phyloP scores from a whole-genome alignment of 192 early-diverging fungal species.

The Backusella circina region DNA sequence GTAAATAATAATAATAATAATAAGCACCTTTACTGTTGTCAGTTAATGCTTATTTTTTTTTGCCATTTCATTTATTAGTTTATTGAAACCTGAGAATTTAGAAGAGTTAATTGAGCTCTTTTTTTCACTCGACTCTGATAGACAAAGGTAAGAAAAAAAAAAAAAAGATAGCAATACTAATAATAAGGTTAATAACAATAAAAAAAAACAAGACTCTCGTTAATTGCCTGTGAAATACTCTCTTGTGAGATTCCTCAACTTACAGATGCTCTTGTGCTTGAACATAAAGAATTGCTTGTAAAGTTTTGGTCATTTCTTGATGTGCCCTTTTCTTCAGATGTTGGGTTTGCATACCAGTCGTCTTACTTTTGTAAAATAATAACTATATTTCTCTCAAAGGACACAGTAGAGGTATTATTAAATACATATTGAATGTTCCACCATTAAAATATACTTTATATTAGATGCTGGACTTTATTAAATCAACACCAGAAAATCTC shows the following conservation, averaged over 20 bases:
- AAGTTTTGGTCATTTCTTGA: constrained; percentile 11
- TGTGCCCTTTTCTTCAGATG: not conserved
- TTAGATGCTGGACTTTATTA: constrained; percentile 85
- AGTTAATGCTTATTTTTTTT: not conserved
- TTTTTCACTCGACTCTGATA: constrained; percentile 5
- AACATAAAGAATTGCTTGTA: constrained; percentile 4
- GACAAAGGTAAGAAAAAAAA: constrained; percentile 1
- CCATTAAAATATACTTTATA: not conserved
- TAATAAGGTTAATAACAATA: too few species aligned
- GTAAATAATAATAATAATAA: constrained; percentile 34
- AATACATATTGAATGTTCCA: not conserved
- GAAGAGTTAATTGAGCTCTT: not conserved
- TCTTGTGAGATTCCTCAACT: constrained; percentile 14
- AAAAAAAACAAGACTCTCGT: not conserved
- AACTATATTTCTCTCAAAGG: constrained; percentile 8
- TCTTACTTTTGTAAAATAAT: constrained; percentile 20
- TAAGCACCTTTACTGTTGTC: not conserved
- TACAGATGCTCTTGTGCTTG: constrained; percentile 15
- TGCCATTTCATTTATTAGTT: not conserved
- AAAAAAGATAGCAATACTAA: too few species aligned
- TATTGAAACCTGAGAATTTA: not conserved
- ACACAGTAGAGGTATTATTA: constrained; percentile 7
- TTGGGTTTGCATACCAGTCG: not conserved
- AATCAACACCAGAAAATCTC: constrained; percentile 71
- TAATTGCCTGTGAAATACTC: constrained; percentile 16